phyloP scores from a whole-genome alignment of 75 land plant species.

The Larix kaempferi region DNA sequence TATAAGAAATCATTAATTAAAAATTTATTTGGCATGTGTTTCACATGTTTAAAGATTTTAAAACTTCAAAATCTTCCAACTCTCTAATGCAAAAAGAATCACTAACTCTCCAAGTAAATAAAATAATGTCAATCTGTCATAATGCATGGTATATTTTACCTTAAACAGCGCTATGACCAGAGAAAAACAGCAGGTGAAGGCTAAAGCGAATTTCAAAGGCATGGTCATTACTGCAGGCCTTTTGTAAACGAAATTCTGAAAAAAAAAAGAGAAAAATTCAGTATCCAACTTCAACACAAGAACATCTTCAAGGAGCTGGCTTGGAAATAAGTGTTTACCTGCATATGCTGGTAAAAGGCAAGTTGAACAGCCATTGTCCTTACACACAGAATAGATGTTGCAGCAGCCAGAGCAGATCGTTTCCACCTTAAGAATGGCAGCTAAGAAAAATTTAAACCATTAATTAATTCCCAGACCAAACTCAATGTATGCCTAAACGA shows the following conservation, averaged over 20 bases:
- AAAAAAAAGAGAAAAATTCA: slow-evolving; percentile 3
- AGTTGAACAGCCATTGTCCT: slow-evolving; percentile 95
- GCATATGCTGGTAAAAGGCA: slow-evolving; percentile 90
- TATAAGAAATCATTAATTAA: too few relatives aligned
- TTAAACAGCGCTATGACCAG: slow-evolving; percentile 94
- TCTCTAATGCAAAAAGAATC: too few relatives aligned
- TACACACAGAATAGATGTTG: slow-evolving; percentile 88
- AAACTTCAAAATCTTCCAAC: too few relatives aligned
- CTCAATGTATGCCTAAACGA: not conserved
- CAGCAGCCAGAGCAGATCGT: slow-evolving; percentile 87
- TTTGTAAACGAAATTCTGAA: slow-evolving; percentile 67
- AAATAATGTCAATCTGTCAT: too few relatives aligned
- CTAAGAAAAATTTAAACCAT: slow-evolving; percentile 33
- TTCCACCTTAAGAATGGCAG: slow-evolving; percentile 96
- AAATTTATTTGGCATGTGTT: too few relatives aligned
- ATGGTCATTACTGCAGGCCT: slow-evolving; percentile 69
- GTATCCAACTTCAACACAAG: not conserved
- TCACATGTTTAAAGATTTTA: too few relatives aligned
- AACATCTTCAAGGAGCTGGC: not conserved
- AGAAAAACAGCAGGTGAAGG: slow-evolving; percentile 98
- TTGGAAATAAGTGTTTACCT: slow-evolving; percentile 35
- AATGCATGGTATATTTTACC: slow-evolving; percentile 34
- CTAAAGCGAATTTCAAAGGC: slow-evolving; percentile 89
- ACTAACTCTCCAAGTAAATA: too few relatives aligned
- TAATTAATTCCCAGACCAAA: not conserved